Percentiles rank a stretch among this genome's conserved stretches.
These are phyloP conservation scores for Dalbergia cochinchinensis DNA, from an alignment of 306 rosid species.

Conservation along the genomic window DNA sequence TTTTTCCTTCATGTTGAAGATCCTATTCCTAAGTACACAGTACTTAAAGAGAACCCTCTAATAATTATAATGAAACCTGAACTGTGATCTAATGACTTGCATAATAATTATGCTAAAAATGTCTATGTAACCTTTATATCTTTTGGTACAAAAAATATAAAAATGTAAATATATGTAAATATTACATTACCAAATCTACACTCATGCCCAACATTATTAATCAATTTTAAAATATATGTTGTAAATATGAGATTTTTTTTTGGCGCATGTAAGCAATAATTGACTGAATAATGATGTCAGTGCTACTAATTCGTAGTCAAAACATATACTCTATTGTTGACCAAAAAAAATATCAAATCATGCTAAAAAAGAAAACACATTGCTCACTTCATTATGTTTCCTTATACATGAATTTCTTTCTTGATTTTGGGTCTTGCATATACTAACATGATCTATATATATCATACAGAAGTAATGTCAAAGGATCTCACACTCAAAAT, in stretches of 20 bases:
- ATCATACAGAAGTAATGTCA: background rate
- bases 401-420: background rate
- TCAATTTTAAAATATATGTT: background rate
- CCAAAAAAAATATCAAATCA: background rate
- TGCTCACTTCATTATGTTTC: background rate
- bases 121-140: no score
- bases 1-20: no score
- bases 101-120: no score
- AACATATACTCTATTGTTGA: background rate
- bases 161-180: no score
- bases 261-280: background rate
- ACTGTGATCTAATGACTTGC: no score
- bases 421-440: background rate
- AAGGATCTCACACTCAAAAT: background rate
- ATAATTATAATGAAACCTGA: no score
- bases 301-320: background rate
- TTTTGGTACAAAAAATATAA: no score
- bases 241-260: background rate
- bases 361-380: background rate
- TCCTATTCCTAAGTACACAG: no score
- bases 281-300: constrained; percentile 5
- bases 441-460: background rate
- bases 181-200: no score
- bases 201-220: background rate
- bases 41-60: no score